phyloP scores from a whole-genome alignment of 2,329 filamentous ascomycete genomes.

The Hortaea sp. region DNA sequence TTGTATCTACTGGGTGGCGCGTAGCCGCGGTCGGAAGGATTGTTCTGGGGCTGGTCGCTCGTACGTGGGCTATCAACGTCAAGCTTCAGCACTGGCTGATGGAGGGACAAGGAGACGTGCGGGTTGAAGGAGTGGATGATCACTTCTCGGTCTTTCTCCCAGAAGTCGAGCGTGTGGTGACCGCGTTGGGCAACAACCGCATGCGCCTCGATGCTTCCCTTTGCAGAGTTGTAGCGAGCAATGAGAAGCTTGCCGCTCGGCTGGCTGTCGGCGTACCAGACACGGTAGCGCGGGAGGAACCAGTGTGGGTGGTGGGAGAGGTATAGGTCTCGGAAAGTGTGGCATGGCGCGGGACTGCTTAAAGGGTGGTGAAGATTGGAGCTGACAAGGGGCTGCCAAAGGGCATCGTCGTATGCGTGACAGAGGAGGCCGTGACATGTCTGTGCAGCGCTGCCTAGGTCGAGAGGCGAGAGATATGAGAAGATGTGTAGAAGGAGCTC shows the following conservation, averaged over 20 bases:
- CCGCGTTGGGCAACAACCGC: slow-evolving; percentile 58
- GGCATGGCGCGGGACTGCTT: slow-evolving; percentile 45
- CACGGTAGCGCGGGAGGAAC: slow-evolving; percentile 69
- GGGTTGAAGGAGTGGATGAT: slow-evolving; percentile 67
- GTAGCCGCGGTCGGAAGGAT: slow-evolving; percentile 9
- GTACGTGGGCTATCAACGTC: slow-evolving; percentile 20
- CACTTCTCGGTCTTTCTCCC: slow-evolving; percentile 55
- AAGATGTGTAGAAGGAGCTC: slow-evolving; percentile 70
- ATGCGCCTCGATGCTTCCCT: slow-evolving; percentile 72
- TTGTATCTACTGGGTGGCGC: slow-evolving; percentile 23
- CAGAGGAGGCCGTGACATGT: slow-evolving; percentile 52
- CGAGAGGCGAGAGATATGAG: slow-evolving; percentile 51
- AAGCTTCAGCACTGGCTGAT: slow-evolving; percentile 53
- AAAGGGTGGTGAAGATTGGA: slow-evolving; percentile 53
- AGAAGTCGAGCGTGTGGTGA: slow-evolving; percentile 47
- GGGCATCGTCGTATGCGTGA: slow-evolving; percentile 54
- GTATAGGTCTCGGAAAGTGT: slow-evolving; percentile 62
- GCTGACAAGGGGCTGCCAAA: slow-evolving; percentile 65
- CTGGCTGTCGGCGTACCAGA: slow-evolving; percentile 75
- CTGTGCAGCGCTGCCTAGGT: slow-evolving; percentile 50
- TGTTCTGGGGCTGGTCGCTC: slow-evolving; percentile 10
- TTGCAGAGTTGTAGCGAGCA: slow-evolving; percentile 61
- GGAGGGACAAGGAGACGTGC: slow-evolving; percentile 58
- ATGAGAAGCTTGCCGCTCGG: slow-evolving; percentile 67
- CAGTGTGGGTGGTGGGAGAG: slow-evolving; percentile 66